Evolutionary conservation across 495 filamentous ascomycete genomes (phyloP), one percentile per base, ranked within the genome.

Genomic region (Extremus antarcticus): DNA sequence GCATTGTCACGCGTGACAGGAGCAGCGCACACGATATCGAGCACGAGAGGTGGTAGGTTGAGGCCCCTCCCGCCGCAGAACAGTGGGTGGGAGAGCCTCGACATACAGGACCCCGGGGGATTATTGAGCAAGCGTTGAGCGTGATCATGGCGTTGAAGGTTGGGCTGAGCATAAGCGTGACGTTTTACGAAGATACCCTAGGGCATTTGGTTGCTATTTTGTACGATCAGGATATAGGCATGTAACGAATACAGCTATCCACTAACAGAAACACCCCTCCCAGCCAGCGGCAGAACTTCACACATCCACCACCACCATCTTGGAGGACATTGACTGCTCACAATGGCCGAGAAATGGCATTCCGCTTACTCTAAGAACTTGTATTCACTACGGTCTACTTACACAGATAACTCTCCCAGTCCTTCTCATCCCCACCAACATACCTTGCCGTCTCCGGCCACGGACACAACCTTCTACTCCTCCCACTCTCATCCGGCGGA

Each of bases 391-490:
- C n/a, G n/a, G n/a, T n/a, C 29, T 35, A 35, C 29, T 35, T 51
- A 39, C 58, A 61, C n/a, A 54, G 50, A 39, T 57, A 61, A 20
- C 29, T 49, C 11, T 21, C 50, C 60, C 54, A 67, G 29, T 65
- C 55, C 29, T 62, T 41, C 32, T 51, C 25, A 51, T 67, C 58
- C 16, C 62, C 60, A 0, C 52, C 57, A 2, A 46, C 45, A 29
- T 62, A 65, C 24, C 52, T 51, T 15, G 71, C 69, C 22, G 58
- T 70, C 41, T 65, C 40, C 15, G 70, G 70, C 65, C 66, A 73
- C 2, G 69, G 65, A 47, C 70, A 74, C 25, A 74, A 52, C 47
- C 68, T 69, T 38, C 69, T 60, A 1, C 67, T 72, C 41, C 56
- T 63, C 10, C 52, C 55, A 15, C 55, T 62, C n/a, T 59, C 60